phyloP scores from a whole-genome alignment of 176 grass and related monocot genomes.

The Bothriochloa decipiens region DNA sequence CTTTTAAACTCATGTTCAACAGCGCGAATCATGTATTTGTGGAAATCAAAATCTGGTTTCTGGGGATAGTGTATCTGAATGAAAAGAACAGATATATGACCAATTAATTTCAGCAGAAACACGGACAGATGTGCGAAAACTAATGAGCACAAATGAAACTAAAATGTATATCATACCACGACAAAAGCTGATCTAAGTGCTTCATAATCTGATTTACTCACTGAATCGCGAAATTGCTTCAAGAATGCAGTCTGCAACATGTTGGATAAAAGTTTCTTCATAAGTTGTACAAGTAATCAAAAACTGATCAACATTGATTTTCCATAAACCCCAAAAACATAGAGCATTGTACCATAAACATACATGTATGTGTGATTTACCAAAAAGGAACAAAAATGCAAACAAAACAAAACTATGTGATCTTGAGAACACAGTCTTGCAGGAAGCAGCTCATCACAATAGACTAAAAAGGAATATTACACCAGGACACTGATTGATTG shows the following conservation, averaged over 20 bases:
- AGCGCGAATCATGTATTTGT: slow-evolving; percentile 73
- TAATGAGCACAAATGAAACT: slow-evolving; percentile 28
- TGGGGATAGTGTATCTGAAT: slow-evolving; percentile 54
- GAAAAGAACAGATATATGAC: slow-evolving; percentile 27
- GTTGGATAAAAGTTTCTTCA: slow-evolving; percentile 5
- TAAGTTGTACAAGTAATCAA: slow-evolving; percentile 14
- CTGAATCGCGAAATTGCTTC: slow-evolving; percentile 85
- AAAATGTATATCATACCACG: slow-evolving; percentile 50
- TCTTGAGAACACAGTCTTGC: background rate
- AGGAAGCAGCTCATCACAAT: slow-evolving; percentile 31
- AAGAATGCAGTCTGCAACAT: slow-evolving; percentile 73
- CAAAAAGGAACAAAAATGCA: background rate
- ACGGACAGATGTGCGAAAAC: slow-evolving; percentile 23
- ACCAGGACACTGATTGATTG: background rate
- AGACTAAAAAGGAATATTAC: slow-evolving; percentile 37
- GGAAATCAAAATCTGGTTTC: slow-evolving; percentile 57
- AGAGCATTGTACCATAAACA: slow-evolving; percentile 8
- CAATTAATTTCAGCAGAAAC: slow-evolving; percentile 16
- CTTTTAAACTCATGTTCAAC: slow-evolving; percentile 89
- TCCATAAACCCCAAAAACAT: background rate
- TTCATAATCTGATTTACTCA: slow-evolving; percentile 87
- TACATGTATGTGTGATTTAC: background rate
- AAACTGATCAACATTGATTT: slow-evolving; percentile 8
- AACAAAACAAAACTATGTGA: background rate
- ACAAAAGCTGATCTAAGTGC: slow-evolving; percentile 82